Evolutionary conservation across 2,329 filamentous ascomycete genomes (phyloP), one percentile per base, ranked within the genome.

Genomic region (Bipolaris sorokiniana): DNA sequence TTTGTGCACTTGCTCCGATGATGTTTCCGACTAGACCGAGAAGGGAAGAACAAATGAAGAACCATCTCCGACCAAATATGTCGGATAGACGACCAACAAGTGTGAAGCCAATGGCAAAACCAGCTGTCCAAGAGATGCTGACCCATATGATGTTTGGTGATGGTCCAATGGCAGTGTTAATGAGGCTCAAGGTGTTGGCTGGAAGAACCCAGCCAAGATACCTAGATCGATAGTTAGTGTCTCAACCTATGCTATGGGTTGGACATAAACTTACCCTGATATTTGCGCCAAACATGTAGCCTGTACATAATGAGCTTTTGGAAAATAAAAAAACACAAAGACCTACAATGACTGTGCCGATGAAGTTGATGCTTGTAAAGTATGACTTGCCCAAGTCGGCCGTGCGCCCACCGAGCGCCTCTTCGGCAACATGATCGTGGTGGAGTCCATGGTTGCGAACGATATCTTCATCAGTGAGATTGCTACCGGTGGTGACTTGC

Each of bases 81-180:
- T 78, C 76, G 5, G 70, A 74, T 2, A 78, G 58, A 9, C 71
- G 70, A 20, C 76, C 76, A 28, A 78, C 73, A 33, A 77, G 66
- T 1, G 74, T 67, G 55, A 77, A 77, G 31, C 73, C 72, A 36
- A 77, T 71, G 4, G 75, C 73, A 13, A 73, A 73, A 10, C 72
- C 70, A 7, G 68, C 67, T 0, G 74, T 69, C 65, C 73, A 75
- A 1, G 69, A 73, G 23, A 77, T 69, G 16, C 72, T 65, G 1
- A 77, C 70, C 73, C 73, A 78, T 31, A 75, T 76, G 55, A 76
- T 72, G 59, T 77, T 71, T 5, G 75, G 72, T 1, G 67, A 71
- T 1, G 75, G 75, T 2, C 76, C 75, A 48, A 77, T 76, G 7
- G 75, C 70, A n/a, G 65, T 67, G 52, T 77, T 76, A 62, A 77